Evolutionary conservation across 805 yeast genomes (phyloP), one percentile per base, ranked within the genome.

Genomic region (Ogataea ganodermae): DNA sequence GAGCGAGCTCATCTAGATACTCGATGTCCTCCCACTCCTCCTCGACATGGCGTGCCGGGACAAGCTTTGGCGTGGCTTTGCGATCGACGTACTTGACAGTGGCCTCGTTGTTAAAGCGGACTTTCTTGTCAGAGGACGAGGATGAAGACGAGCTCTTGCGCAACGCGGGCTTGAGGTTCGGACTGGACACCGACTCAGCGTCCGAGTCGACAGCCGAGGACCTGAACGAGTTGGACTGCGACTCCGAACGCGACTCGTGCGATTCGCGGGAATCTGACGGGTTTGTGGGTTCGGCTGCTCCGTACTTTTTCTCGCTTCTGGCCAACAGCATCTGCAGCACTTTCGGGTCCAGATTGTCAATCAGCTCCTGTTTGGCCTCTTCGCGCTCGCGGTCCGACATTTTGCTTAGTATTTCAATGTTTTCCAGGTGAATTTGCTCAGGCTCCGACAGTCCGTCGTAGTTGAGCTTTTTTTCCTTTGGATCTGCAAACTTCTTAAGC

Each of bases 391-490:
- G 84, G 1, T 72, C 74, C 2, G 84, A 70, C 91, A 90, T 84
- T 12, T 67, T 63, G 30, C 80, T 69, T 46, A 91, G 62, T 33
- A 74, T 71, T 31, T 81, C 78, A 51, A 86, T 64, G 63, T 89
- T 91, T 59, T 90, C 96, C 46, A 77, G 62, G 62, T 89, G 92
- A 18, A 90, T 88, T 60, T 79, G 76, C 53, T 86, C 91, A 0
- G 85, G 79, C 56, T 87, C 95, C 0, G 84, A 68, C 40, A 77
- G 50, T 13, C 65, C 67, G 3, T 55, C 50, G 38, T 59, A 52
- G 18, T 57, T 37, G 13, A 48, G 40, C 9, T 44, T 41, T 24
- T 41, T 26, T 18, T 56, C 55, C n/a, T 44, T 43, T 9, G 33
- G 23, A 32, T 53, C 49, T 32, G 46, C 47, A 20, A 57, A 50